Evolutionary conservation across 2,329 filamentous ascomycete species (phyloP).

Genomic region (Exserohilum turcica): DNA sequence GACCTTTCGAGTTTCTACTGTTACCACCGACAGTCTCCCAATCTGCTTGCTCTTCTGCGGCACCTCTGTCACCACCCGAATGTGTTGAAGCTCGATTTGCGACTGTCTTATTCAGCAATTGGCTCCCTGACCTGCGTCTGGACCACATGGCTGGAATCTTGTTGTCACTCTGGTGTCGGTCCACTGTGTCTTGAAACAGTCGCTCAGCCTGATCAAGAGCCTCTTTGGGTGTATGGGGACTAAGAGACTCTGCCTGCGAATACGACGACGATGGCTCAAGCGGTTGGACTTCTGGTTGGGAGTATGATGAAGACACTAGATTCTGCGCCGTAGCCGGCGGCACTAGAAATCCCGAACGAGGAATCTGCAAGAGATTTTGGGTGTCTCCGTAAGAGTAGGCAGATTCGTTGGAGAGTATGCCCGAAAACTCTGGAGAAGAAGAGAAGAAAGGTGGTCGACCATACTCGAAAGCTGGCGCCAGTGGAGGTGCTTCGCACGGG

Average conservation of each 20-base stretch:
- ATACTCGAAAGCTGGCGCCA: constrained; percentile 36
- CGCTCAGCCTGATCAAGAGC: constrained; percentile 39
- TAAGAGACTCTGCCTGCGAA: constrained; percentile 25
- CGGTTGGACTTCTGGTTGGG: constrained; percentile 14
- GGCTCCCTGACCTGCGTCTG: constrained; percentile 33
- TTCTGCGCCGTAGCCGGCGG: neutral
- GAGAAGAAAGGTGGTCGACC: constrained; percentile 12
- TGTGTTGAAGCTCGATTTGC: constrained; percentile 1
- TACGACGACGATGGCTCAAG: constrained; percentile 37
- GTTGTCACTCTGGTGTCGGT: constrained; percentile 8
- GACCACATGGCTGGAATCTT: constrained; percentile 43
- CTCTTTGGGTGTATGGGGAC: constrained; percentile 28
- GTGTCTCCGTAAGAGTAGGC: constrained; percentile 47
- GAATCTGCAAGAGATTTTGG: constrained; percentile 36
- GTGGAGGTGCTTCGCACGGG: constrained; percentile 30
- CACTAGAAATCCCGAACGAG: constrained; percentile 13
- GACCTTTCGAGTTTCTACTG: constrained; percentile 19
- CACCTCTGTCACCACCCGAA: constrained; percentile 1
- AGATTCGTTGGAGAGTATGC: constrained; percentile 32
- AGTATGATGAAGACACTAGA: constrained; percentile 32
- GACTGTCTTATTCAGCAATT: constrained; percentile 24
- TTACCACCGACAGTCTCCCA: constrained; percentile 43
- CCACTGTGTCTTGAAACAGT: constrained; percentile 30
- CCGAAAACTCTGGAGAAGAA: constrained; percentile 21
- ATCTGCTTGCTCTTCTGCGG: constrained; percentile 32